Evolutionary conservation across 1,284 basidiomycete genomes (phyloP).

Genomic region (Sporisorium graminicola): DNA sequence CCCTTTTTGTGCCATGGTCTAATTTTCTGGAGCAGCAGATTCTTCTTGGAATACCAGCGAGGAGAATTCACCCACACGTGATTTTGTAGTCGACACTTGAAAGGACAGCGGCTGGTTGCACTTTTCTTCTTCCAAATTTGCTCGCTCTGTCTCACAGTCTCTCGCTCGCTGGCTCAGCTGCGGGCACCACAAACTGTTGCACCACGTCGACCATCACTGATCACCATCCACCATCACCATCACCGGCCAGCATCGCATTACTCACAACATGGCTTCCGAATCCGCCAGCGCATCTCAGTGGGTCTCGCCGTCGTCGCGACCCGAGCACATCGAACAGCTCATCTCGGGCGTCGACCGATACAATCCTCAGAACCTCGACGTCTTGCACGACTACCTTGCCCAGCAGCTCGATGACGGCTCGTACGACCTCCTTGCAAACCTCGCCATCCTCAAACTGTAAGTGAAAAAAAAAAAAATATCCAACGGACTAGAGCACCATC

Average conservation of each 20-base stretch:
- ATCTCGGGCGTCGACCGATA: slow-evolving; percentile 79
- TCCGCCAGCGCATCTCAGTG: slow-evolving; percentile 42
- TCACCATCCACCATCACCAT: no score
- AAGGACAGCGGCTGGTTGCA: background rate
- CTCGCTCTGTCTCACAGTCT: slow-evolving; percentile 10
- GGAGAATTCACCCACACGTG: background rate
- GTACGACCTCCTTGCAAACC: slow-evolving; percentile 92
- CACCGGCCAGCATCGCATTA: slow-evolving; percentile 4
- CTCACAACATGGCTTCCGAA: slow-evolving; percentile 36
- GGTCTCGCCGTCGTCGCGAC: slow-evolving; percentile 57
- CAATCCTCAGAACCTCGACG: slow-evolving; percentile 90
- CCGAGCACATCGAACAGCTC: slow-evolving; percentile 65
- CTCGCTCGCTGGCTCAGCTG: no score
- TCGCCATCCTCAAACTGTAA: slow-evolving; percentile 87
- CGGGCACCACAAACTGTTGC: no score
- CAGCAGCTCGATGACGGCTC: slow-evolving; percentile 89
- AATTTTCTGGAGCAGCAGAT: background rate
- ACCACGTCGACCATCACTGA: no score
- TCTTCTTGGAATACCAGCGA: slow-evolving; percentile 3
- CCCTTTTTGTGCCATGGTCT: background rate
- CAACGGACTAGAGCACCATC: background rate
- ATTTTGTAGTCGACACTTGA: slow-evolving; percentile 20
- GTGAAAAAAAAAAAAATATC: no score
- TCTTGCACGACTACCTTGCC: slow-evolving; percentile 94
- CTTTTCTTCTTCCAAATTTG: slow-evolving; percentile 43